These are phyloP conservation scores for Chlorella sp. DNA, from an alignment of 139 green algal species.

Conservation along the genomic window DNA sequence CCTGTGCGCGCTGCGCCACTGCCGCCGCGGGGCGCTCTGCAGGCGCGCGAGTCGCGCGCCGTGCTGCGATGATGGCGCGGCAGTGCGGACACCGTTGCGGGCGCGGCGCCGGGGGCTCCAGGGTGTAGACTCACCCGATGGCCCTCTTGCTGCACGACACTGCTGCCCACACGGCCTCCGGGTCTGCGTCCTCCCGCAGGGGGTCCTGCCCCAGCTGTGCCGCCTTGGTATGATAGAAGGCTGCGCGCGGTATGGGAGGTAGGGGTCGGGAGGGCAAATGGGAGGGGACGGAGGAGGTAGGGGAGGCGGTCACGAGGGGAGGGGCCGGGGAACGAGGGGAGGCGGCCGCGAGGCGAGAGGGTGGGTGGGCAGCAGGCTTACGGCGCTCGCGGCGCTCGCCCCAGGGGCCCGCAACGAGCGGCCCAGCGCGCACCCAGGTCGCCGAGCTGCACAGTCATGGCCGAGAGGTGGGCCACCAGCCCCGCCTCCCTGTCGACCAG, in stretches of 20 bases:
- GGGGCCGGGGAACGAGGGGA: too few species aligned
- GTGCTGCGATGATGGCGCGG: not conserved
- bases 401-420: too few species aligned
- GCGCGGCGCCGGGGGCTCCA: not conserved
- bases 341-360: too few species aligned
- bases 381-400: too few species aligned
- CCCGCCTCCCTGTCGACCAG: too few species aligned
- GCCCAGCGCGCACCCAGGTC: too few species aligned
- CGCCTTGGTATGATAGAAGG: conserved; percentile 56
- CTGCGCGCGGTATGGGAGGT: conserved; percentile 9
- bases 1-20: not conserved
- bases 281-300: too few species aligned
- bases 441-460: too few species aligned
- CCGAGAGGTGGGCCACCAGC: too few species aligned
- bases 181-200: conserved; percentile 63
- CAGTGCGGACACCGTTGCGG: not conserved
- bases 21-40: not conserved
- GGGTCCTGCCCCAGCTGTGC: conserved; percentile 78
- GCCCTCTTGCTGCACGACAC: conserved; percentile 62
- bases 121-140: conserved; percentile 63
- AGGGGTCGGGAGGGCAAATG: too few species aligned
- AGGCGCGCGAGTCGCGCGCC: not conserved
- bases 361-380: too few species aligned
- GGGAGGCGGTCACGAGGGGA: too few species aligned
- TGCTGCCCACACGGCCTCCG: conserved; percentile 35